Evolutionary conservation across 306 rosid species (phyloP).

Genomic region (Malus orientalis): DNA sequence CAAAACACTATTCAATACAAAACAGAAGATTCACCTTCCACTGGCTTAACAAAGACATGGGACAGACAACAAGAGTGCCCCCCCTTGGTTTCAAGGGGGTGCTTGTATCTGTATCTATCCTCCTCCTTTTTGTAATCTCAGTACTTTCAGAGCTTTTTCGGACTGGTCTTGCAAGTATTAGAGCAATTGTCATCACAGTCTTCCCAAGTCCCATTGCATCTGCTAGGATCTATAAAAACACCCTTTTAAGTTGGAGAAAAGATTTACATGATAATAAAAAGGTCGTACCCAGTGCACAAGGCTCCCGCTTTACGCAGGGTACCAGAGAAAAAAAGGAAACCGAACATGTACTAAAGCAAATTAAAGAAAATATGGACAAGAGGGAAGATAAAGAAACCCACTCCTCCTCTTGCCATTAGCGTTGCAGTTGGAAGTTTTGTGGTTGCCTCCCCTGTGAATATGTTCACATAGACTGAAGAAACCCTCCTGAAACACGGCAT

Average conservation of each 20-base stretch:
- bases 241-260: conserved; percentile 8
- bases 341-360: background rate
- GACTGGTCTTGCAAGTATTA: conserved; percentile 54
- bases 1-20: background rate
- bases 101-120: conserved; percentile 9
- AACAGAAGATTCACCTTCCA: conserved; percentile 59
- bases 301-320: too few species aligned
- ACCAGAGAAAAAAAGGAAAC: background rate
- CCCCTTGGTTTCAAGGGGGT: conserved; percentile 31
- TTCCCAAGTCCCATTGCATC: conserved; percentile 99
- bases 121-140: conserved; percentile 18
- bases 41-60: conserved; percentile 82
- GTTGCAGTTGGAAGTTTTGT: conserved; percentile 59
- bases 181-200: conserved; percentile 85
- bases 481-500: conserved; percentile 39
- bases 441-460: conserved; percentile 70
- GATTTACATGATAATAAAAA: background rate
- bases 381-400: conserved; percentile 33
- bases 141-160: conserved; percentile 25
- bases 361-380: background rate
- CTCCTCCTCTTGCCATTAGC: conserved; percentile 88
- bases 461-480: conserved; percentile 55
- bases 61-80: conserved; percentile 87
- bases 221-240: conserved; percentile 50
- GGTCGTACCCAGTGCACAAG: too few species aligned